These are phyloP conservation scores for Sarcodon sp. DNA, from an alignment of 768 basidiomycete species.

Conservation along the genomic window DNA sequence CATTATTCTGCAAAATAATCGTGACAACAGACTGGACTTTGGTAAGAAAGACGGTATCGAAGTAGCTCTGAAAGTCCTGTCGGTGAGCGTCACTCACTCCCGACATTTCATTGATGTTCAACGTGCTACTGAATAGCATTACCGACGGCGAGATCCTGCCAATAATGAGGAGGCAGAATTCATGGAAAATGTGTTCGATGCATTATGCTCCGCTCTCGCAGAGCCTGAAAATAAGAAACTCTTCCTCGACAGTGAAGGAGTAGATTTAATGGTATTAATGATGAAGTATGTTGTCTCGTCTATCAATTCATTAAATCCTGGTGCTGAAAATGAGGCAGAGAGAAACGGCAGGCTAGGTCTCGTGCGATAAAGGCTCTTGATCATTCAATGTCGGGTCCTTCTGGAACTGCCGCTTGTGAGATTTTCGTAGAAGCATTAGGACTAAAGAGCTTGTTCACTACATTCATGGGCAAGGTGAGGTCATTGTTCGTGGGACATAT, in stretches of 20 bases:
- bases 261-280: constrained; percentile 96
- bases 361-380: constrained; percentile 86
- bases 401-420: constrained; percentile 61
- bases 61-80: constrained; percentile 56
- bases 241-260: constrained; percentile 86
- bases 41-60: constrained; percentile 75
- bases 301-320: neutral
- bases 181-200: constrained; percentile 95
- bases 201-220: constrained; percentile 73
- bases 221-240: constrained; percentile 69
- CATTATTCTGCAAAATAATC: constrained; percentile 71
- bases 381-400: constrained; percentile 73
- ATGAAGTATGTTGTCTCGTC: constrained; percentile 59
- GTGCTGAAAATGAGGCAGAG: constrained; percentile 30
- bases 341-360: constrained; percentile 70
- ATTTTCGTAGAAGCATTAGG: constrained; percentile 82
- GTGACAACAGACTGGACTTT: constrained; percentile 53
- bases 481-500: neutral
- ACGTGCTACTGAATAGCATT: constrained; percentile 43
- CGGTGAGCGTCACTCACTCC: constrained; percentile 38
- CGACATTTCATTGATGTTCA: constrained; percentile 6
- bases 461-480: constrained; percentile 78
- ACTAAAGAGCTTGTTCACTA: constrained; percentile 80
- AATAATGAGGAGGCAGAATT: constrained; percentile 91
- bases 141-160: constrained; percentile 69